phyloP scores from a whole-genome alignment of 805 yeast species.

The Wickerhamiella azymoides region DNA sequence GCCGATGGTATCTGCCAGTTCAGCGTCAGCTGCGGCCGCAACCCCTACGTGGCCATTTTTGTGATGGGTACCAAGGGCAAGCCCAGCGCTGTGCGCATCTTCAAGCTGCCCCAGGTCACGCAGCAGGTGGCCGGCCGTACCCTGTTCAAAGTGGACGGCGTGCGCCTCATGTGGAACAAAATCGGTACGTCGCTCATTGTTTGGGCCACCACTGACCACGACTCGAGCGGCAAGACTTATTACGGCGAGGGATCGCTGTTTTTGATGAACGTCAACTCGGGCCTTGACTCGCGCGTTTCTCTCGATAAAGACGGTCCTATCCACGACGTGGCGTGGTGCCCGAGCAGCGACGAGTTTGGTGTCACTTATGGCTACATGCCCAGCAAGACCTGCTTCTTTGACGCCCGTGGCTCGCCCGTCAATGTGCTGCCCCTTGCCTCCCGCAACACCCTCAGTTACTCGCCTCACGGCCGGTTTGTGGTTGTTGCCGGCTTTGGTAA shows the following conservation, averaged over 20 bases:
- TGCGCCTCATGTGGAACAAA: slow-evolving; percentile 84
- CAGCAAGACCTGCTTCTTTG: slow-evolving; percentile 85
- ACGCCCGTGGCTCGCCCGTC: slow-evolving; percentile 79
- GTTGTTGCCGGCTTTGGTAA: slow-evolving; percentile 97
- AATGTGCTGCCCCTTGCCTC: slow-evolving; percentile 76
- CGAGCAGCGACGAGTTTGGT: slow-evolving; percentile 91
- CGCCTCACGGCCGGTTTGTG: slow-evolving; percentile 87
- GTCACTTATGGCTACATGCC: slow-evolving; percentile 98
- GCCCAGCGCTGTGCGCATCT: slow-evolving; percentile 80
- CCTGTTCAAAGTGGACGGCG: slow-evolving; percentile 90
- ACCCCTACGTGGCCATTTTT: slow-evolving; percentile 82
- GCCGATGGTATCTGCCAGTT: slow-evolving; percentile 44
- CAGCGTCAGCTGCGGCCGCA: slow-evolving; percentile 71
- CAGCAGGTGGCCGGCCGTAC: slow-evolving; percentile 76
- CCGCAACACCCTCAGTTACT: slow-evolving; percentile 76
- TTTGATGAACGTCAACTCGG: slow-evolving; percentile 76
- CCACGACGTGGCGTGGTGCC: slow-evolving; percentile 96
- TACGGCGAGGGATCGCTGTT: slow-evolving; percentile 94
- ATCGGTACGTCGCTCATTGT: slow-evolving; percentile 91
- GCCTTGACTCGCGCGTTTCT: slow-evolving; percentile 65
- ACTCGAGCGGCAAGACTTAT: slow-evolving; percentile 81
- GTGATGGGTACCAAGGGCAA: slow-evolving; percentile 75
- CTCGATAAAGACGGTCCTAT: slow-evolving; percentile 92
- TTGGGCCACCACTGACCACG: slow-evolving; percentile 90
- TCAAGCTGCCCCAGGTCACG: slow-evolving; percentile 58